A percentile compares a stretch with the other conserved stretches of the same genome.
phyloP scores from a whole-genome alignment of 2,329 filamentous ascomycete species.

The Knufia fluminis region DNA sequence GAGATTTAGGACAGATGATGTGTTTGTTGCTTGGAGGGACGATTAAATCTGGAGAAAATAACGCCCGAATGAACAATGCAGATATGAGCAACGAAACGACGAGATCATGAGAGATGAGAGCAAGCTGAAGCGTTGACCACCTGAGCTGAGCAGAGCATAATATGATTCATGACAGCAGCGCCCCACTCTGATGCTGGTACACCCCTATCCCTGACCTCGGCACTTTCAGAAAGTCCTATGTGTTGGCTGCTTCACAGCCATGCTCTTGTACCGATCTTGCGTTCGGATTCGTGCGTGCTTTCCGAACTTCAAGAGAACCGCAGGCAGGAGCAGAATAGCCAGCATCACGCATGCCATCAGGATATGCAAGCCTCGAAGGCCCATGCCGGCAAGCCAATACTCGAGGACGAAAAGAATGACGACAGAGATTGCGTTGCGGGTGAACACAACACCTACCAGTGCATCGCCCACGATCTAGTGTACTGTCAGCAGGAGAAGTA shows the following conservation, averaged over 20 bases:
- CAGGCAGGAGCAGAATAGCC: constrained; percentile 24
- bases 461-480: constrained; percentile 39
- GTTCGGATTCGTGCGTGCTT: constrained; percentile 28
- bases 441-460: constrained; percentile 36
- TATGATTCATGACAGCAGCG: no score
- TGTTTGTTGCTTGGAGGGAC: constrained; percentile 66
- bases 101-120: background rate
- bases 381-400: constrained; percentile 33
- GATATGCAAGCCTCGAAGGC: constrained; percentile 34
- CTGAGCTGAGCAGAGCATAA: no score
- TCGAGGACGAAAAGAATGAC: constrained; percentile 38
- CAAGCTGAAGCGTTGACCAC: no score
- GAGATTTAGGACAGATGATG: constrained; percentile 73
- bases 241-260: constrained; percentile 25
- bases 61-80: background rate
- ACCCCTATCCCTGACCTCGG: no score
- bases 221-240: constrained; percentile 17
- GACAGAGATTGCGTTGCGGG: constrained; percentile 37
- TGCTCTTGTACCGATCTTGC: constrained; percentile 25
- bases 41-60: constrained; percentile 30
- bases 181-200: no score
- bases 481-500: background rate
- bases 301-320: constrained; percentile 27
- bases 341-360: constrained; percentile 30
- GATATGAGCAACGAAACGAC: background rate